These are phyloP conservation scores for Xylaria scruposa DNA, from an alignment of 495 filamentous ascomycete genomes.

Conservation along the genomic window DNA sequence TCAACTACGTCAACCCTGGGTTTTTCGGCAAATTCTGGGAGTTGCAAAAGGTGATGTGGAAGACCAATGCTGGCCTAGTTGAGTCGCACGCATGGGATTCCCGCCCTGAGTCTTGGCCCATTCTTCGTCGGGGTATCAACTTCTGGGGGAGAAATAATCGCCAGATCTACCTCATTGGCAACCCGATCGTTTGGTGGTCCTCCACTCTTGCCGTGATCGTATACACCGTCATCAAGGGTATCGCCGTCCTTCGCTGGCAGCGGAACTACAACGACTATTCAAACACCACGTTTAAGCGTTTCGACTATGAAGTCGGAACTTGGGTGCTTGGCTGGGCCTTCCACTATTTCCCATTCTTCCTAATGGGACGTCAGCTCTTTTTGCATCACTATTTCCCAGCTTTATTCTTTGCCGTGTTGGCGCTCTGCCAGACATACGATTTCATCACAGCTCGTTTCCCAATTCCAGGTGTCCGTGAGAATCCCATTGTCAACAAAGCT, in stretches of 20 bases:
- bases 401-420: constrained; percentile 91
- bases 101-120: constrained; percentile 90
- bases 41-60: constrained; percentile 99
- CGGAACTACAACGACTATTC: constrained; percentile 87
- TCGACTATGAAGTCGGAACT: constrained; percentile 95
- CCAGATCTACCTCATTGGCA: constrained; percentile 96
- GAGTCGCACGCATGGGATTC: constrained; percentile 99
- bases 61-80: constrained; percentile 92
- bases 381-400: constrained; percentile 97
- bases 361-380: constrained; percentile 98
- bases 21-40: constrained; percentile 99
- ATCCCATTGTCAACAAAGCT: constrained; percentile 73
- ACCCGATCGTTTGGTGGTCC: constrained; percentile 94
- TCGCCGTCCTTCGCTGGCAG: constrained; percentile 93
- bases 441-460: constrained; percentile 74
- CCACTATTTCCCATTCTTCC: constrained; percentile 97
- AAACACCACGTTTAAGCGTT: constrained; percentile 83
- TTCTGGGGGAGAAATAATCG: constrained; percentile 97
- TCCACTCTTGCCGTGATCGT: constrained; percentile 80
- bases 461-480: constrained; percentile 70
- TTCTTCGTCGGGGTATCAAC: constrained; percentile 94
- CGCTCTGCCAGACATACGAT: constrained; percentile 87
- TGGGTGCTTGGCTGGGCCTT: constrained; percentile 92
- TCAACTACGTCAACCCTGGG: constrained; percentile 93
- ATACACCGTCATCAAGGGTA: constrained; percentile 82